Evolutionary conservation across 768 basidiomycete species (phyloP).

Genomic region (Boletus rex-veris): DNA sequence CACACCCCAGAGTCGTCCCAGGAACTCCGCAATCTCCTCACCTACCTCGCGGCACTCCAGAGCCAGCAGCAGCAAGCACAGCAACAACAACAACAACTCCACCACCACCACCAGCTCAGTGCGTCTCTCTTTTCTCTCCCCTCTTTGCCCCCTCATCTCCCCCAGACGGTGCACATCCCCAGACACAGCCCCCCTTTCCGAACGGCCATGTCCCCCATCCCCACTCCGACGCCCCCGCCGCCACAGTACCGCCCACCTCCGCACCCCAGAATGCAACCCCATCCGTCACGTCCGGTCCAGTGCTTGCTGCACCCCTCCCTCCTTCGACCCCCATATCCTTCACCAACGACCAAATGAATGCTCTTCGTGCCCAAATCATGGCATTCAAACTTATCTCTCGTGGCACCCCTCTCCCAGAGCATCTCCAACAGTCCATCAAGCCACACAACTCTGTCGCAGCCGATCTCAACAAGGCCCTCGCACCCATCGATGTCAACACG

Average conservation of each 20-base stretch:
- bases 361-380: conserved; percentile 78
- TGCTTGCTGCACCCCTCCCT: conserved; percentile 48
- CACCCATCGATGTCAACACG: conserved; percentile 55
- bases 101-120: conserved; percentile 34
- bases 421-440: conserved; percentile 66
- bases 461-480: conserved; percentile 63
- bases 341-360: conserved; percentile 67
- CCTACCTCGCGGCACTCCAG: conserved; percentile 35
- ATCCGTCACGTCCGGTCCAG: conserved; percentile 48
- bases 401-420: conserved; percentile 63
- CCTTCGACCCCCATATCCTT: conserved; percentile 77
- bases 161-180: conserved; percentile 25
- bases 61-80: conserved; percentile 27
- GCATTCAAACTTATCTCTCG: conserved; percentile 73
- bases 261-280: conserved; percentile 30
- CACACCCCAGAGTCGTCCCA: conserved; percentile 41
- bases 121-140: conserved; percentile 6
- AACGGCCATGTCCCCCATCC: conserved; percentile 51
- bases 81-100: conserved; percentile 26
- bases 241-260: conserved; percentile 29
- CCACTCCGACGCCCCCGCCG: conserved; percentile 13
- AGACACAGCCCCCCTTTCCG: conserved; percentile 31
- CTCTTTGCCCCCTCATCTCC: conserved; percentile 21
- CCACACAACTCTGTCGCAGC: conserved; percentile 57
- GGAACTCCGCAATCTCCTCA: conserved; percentile 42